Evolutionary conservation across 768 basidiomycete species (phyloP).

Genomic region (Xerocomus brunneocitrinus): DNA sequence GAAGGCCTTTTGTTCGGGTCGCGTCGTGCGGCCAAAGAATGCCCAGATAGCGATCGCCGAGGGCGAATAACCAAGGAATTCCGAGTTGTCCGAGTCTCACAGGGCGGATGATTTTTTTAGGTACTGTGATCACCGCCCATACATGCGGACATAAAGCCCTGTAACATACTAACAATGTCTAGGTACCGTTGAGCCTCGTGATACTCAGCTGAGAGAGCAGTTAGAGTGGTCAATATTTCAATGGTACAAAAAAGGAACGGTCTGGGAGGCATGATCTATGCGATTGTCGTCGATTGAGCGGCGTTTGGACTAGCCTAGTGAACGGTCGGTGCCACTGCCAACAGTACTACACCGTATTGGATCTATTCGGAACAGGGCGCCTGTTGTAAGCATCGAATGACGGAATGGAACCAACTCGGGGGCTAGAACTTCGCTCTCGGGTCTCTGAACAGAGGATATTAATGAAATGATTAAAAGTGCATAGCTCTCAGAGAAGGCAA

Average conservation of each 20-base stretch:
- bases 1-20: neutral
- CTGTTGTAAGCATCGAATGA: neutral
- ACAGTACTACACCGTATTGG: neutral
- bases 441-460: neutral
- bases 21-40: neutral
- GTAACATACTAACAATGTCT: conserved; percentile 10
- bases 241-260: neutral
- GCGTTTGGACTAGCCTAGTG: neutral
- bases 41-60: neutral
- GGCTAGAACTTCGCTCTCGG: neutral
- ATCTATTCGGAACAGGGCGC: conserved; percentile 1
- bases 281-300: conserved; percentile 3
- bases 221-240: neutral
- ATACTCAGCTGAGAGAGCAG: neutral
- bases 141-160: neutral
- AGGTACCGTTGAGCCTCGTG: neutral
- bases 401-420: neutral
- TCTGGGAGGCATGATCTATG: neutral
- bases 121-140: neutral
- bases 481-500: neutral
- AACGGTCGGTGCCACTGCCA: neutral
- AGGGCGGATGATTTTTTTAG: neutral
- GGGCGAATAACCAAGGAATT: neutral
- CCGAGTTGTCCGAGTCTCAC: neutral
- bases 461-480: neutral